phyloP scores from a whole-genome alignment of 139 green algal genomes.

The Tetratostichococcus sp. region DNA sequence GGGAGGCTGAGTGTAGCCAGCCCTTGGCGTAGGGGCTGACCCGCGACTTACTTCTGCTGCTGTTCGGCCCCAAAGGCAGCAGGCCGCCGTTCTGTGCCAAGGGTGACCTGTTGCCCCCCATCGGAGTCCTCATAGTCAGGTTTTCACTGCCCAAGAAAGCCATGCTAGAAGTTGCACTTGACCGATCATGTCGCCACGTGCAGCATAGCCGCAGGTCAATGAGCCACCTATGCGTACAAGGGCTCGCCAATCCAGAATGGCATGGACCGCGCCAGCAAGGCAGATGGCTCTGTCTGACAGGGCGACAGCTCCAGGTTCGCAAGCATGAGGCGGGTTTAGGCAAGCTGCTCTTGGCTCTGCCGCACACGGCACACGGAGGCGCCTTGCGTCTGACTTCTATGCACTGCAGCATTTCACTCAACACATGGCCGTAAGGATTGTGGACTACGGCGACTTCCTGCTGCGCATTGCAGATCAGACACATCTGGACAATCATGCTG shows the following conservation, averaged over 20 bases:
- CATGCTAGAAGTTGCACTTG: background rate
- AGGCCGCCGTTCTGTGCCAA: background rate
- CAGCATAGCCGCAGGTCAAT: no score
- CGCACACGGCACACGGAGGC: no score
- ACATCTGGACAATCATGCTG: slow-evolving; percentile 19
- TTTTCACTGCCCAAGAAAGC: background rate
- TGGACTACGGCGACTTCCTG: background rate
- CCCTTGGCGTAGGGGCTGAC: background rate
- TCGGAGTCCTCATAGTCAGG: background rate
- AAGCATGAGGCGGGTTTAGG: no score
- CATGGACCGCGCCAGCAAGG: no score
- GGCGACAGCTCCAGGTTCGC: no score
- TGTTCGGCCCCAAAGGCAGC: background rate
- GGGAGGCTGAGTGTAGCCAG: background rate
- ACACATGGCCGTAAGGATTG: background rate
- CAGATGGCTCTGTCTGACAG: no score
- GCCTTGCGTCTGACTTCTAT: no score
- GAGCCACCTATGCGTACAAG: no score
- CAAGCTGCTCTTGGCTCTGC: no score
- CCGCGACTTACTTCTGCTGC: background rate
- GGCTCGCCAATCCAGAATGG: no score
- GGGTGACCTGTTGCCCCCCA: background rate
- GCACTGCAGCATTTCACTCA: no score
- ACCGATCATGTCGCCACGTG: no score
- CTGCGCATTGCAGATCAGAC: background rate